Conservation (phyloP, 75 land plant genomes). For the Chamaecyparis obtusa region DNA sequence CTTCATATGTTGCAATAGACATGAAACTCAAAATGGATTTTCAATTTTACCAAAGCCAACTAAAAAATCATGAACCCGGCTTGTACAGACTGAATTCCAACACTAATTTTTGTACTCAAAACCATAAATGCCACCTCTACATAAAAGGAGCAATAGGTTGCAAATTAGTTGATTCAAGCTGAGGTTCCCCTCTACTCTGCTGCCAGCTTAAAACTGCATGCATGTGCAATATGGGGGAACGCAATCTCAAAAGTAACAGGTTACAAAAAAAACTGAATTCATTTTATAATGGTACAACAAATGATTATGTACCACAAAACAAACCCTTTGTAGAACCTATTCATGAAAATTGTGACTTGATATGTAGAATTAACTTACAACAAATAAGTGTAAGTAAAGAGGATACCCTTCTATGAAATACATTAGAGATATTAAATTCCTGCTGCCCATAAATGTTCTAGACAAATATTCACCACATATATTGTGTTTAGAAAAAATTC, state of each 20-base stretch:
- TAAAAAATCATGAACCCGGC: background rate
- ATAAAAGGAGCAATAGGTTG: background rate
- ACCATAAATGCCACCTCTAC: background rate
- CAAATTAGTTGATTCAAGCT: background rate
- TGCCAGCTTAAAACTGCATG: too few relatives aligned
- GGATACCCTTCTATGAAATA: background rate
- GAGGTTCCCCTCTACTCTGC: background rate
- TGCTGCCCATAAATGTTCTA: background rate
- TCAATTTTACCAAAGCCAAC: background rate
- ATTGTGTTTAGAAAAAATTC: background rate
- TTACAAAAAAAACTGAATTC: background rate
- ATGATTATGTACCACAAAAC: background rate
- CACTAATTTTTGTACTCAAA: background rate
- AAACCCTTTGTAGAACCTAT: background rate
- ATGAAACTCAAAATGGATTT: background rate
- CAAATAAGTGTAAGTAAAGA: background rate
- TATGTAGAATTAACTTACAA: background rate
- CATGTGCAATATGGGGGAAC: too few relatives aligned
- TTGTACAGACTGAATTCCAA: background rate
- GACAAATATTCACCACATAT: background rate
- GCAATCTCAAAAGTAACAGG: background rate
- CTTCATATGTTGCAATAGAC: constrained; percentile 1
- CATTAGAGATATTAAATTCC: background rate
- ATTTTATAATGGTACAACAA: background rate
- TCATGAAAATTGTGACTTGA: background rate